Conservation (phyloP, 768 basidiomycete genomes). For the Trametes cubensis region DNA sequence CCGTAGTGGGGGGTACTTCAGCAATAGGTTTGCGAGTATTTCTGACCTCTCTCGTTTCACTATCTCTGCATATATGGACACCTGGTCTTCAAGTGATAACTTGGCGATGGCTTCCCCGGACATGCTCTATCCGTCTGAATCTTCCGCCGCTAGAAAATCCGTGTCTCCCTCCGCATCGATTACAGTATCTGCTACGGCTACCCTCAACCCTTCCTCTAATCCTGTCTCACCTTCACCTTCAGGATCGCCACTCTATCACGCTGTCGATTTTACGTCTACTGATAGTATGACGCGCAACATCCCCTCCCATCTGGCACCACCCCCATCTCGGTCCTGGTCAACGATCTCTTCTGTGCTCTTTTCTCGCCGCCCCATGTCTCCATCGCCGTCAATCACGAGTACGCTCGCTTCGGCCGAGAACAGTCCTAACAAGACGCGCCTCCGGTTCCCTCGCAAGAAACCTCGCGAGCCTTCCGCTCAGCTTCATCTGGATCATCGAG, state of each 20-base stretch:
- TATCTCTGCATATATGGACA: slow-evolving; percentile 21
- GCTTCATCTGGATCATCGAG: background rate
- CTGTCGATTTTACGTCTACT: background rate
- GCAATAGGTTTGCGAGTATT: slow-evolving; percentile 21
- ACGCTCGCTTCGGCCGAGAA: slow-evolving; percentile 7
- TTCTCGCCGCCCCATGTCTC: slow-evolving; percentile 5
- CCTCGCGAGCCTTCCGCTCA: slow-evolving; percentile 3
- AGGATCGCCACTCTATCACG: background rate
- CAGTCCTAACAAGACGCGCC: background rate
- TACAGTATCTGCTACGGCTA: slow-evolving; percentile 2
- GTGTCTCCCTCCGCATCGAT: slow-evolving; percentile 10
- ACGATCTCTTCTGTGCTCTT: slow-evolving; percentile 10
- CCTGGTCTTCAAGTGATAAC: slow-evolving; percentile 9
- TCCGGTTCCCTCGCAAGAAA: slow-evolving; percentile 15
- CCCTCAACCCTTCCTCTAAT: background rate
- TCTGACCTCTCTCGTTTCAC: slow-evolving; percentile 22
- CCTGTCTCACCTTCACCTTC: background rate
- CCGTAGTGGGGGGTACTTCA: slow-evolving; percentile 19
- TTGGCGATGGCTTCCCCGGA: slow-evolving; percentile 1
- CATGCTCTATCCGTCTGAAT: background rate
- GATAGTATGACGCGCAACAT: background rate
- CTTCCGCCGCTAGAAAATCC: background rate
- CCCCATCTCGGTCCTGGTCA: slow-evolving; percentile 9
- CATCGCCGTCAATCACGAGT: slow-evolving; percentile 16
- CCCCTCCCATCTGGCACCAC: background rate